Conservation (phyloP, 768 basidiomycete genomes). For the Kondoa malvinella region DNA sequence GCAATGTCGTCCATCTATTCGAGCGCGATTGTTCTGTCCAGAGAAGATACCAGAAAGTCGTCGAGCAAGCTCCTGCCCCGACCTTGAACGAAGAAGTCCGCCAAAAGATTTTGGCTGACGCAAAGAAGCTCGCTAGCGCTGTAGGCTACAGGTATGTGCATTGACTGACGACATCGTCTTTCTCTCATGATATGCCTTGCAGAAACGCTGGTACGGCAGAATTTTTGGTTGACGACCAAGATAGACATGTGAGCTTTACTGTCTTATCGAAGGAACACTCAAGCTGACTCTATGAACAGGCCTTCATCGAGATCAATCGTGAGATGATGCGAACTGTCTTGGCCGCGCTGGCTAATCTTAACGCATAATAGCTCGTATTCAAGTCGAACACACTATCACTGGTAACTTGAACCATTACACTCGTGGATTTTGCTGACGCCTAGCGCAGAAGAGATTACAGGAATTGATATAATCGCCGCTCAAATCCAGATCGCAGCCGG, state of each 20-base stretch:
- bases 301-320: conserved; percentile 97
- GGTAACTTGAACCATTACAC: no score
- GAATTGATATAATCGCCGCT: conserved; percentile 95
- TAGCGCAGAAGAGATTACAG: conserved; percentile 99
- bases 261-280: not conserved
- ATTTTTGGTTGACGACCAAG: conserved; percentile 92
- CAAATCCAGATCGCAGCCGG: conserved; percentile 99
- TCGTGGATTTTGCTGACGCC: no score
- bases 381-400: conserved; percentile 98
- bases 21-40: conserved; percentile 99
- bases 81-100: conserved; percentile 81
- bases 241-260: conserved; percentile 42
- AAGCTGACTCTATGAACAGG: conserved; percentile 30
- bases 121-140: conserved; percentile 81
- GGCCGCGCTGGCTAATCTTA: not conserved
- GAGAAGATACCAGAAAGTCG: conserved; percentile 88
- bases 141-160: conserved; percentile 82
- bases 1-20: conserved; percentile 93
- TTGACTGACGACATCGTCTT: conserved; percentile 48
- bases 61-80: conserved; percentile 92
- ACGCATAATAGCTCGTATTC: conserved; percentile 62
- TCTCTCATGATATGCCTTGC: not conserved
- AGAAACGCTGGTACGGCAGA: conserved; percentile 36
- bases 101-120: conserved; percentile 69
- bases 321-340: no score